A percentile compares a stretch with the other conserved stretches of the same genome.
These are phyloP conservation scores for Chalciporus sphaerocephalus DNA, from an alignment of 768 basidiomycete genomes.

Conservation along the genomic window DNA sequence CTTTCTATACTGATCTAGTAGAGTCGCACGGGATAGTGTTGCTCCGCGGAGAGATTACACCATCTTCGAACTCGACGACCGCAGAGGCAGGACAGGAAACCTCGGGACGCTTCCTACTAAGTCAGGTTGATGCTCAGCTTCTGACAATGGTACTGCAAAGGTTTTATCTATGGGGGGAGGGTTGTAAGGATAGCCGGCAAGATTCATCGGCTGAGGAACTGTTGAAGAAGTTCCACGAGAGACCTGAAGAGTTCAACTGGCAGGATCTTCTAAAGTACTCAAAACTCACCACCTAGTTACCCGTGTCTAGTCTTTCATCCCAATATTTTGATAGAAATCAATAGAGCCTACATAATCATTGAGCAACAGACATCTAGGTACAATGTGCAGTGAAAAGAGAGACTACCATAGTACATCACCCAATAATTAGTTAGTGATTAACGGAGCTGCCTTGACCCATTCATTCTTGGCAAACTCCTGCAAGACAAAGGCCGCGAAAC, in stretches of 20 bases:
- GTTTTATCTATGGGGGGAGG: slow-evolving; percentile 70
- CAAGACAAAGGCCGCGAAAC: slow-evolving; percentile 57
- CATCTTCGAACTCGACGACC: slow-evolving; percentile 44
- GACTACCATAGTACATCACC: background rate
- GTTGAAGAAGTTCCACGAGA: slow-evolving; percentile 71
- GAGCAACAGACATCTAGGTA: background rate
- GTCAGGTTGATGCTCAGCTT: slow-evolving; percentile 79
- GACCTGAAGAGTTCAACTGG: slow-evolving; percentile 78
- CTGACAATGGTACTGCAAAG: slow-evolving; percentile 77
- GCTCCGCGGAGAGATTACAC: slow-evolving; percentile 87
- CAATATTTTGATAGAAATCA: background rate
- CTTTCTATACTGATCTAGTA: slow-evolving; percentile 87
- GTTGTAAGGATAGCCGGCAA: slow-evolving; percentile 8
- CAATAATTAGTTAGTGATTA: slow-evolving; percentile 21
- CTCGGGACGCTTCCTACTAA: slow-evolving; percentile 49
- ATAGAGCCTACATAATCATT: background rate
- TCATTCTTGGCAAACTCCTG: slow-evolving; percentile 52
- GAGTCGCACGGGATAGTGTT: slow-evolving; percentile 78
- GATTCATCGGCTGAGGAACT: slow-evolving; percentile 35
- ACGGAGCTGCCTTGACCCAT: slow-evolving; percentile 49
- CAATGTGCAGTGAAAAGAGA: background rate
- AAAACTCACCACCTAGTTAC: slow-evolving; percentile 9
- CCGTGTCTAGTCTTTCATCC: background rate
- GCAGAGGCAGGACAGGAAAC: slow-evolving; percentile 30
- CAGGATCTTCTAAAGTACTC: slow-evolving; percentile 64